Base-by-base conservation (phyloP, 2,329 filamentous ascomycete genomes). In the Penicillium expansum region DNA sequence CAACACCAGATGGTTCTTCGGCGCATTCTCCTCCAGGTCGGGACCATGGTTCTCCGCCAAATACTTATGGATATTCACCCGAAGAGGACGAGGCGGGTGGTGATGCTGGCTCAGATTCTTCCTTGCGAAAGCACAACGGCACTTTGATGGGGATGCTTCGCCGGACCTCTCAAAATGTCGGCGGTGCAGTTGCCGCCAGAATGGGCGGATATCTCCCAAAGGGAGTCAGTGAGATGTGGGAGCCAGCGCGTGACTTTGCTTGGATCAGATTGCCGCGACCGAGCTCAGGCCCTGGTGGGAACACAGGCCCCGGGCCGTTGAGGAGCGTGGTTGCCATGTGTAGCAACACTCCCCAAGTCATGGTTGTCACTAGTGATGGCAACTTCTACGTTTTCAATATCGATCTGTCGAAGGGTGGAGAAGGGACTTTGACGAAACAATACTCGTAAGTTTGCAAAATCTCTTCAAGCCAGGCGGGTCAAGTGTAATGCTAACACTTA, bases 311-410 rank as follows among this genome's bases (percentile, higher is more conserved):
- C n/a, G 79, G 82, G 0, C 87, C 90, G 0, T 75, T 96, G 39
- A 83, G 90, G 63, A 96, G 91, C 63, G 93, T 99, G n/a, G 94
- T 99, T 42, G 93, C 94, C 9, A 95, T 99, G 88, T 96, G 91
- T 71, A 94, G 88, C 69, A 96, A 87, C 71, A 92, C 90, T 27
- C 94, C 94, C 0, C 92, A 97, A 68, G 90, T 99, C 48, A 97
- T 99, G 92, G 91, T 97, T 0, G 92, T 97, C 14, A 99, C 94
- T 0, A 97, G 89, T 66, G 94, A 99, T 71, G 94, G 94, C 10
- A 88, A 88, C 24, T 97, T 97, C 70, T 96, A 94, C 67, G 89
- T 97, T 30, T 99, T 93, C 76, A 93, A 91, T 63, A 92, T 99
- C 53, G 92, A 99, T 72, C 85, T 99, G 79, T 92, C 96, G 66